Evolutionary conservation across 2,329 filamentous ascomycete species (phyloP), one percentile per base, ranked within the genome.

Genomic region (Fusarium begoniae): DNA sequence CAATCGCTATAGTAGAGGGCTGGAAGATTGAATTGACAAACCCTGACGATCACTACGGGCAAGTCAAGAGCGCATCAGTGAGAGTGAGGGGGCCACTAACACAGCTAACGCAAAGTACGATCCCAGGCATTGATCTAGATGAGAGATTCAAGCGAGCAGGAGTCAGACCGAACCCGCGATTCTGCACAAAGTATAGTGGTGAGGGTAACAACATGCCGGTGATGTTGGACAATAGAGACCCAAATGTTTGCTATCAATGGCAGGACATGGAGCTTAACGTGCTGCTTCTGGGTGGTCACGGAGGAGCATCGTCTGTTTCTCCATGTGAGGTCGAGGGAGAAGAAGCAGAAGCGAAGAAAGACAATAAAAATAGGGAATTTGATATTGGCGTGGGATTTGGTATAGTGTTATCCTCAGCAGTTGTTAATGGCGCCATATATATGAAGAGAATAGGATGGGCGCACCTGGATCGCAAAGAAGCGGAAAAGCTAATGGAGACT

Each of bases 121-220:
- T 43, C 0, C 8, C 22, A 1, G 6, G 3, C 20, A 2, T 6
- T 0, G 8, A 17, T 24, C 5, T 6, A 1, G 17, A 6, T 18
- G 43, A 18, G 0, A 12, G n/a, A 24, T n/a, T 8, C 5, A 18
- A 45, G 5, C 43, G n/a, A 45, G 43, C 43, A 4, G 43, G 5
- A 26, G 17, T 45, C 5, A 0, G 43, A 0, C 17, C 17, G 17
- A 0, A 0, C 2, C 43, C 3, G 1, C 1, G 7, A 9, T 24
- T 13, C n/a, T 24, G 1, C n/a, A 45, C 17, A 26, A 45, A 26
- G 17, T 13, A 45, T 6, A 26, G n/a, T 4, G 7, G 17, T 0
- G n/a, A 12, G 3, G n/a, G 3, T 4, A 1, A 8, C 12, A 1
- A 3, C 15, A 5, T 18, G 8, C 7, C 0, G 2, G 1, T 44